Evolutionary conservation across 306 rosid species (phyloP), one percentile per base, ranked within the genome.

Genomic region (Vicia faba): DNA sequence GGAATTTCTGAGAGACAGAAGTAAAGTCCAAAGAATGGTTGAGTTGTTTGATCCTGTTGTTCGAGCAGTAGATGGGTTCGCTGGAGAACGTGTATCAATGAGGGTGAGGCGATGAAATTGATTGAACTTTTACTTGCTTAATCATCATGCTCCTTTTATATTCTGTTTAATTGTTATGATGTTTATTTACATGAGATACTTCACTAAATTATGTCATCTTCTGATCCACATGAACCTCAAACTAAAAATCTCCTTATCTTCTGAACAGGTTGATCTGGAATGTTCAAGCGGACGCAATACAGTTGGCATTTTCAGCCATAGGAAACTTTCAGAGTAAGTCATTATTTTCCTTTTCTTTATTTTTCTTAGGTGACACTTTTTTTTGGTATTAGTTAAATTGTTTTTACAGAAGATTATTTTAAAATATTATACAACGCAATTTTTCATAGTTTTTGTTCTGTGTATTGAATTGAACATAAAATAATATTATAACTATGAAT

Each of bases 21-120:
- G 81, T 75, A 84, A 50, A 77, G 98, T 92, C 12, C 83, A 75
- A 76, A 72, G 59, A 39, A 72, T 92, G 90, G 98, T 87, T 76
- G 74, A 87, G 75, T 59, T 83, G 75, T 83, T 87, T 79, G 96
- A 92, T 66, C 98, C 98, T 38, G n/a, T 86, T 41, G 96, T 92
- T 57, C 85, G 96, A 76, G 88, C 79, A 63, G 14, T 87, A 53
- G 96, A 92, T 74, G 82, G 80, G 71, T 19, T 92, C 63, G 74
- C 93, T 49, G 98, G 98, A 83, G 98, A 92, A 72, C 96, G 96
- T 58, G 87, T 92, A 26, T 92, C 96, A 64, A 92, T 92, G 86
- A 84, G 96, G 91, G 98, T 89, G 74, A 75, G 96, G 54, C 62
- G 15, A 70, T 39, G 14, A 26, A 26, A 61, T 56, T 53, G 48